These are phyloP conservation scores for Tilletiaria anomala DNA, from an alignment of 1,284 basidiomycete genomes.

Conservation along the genomic window DNA sequence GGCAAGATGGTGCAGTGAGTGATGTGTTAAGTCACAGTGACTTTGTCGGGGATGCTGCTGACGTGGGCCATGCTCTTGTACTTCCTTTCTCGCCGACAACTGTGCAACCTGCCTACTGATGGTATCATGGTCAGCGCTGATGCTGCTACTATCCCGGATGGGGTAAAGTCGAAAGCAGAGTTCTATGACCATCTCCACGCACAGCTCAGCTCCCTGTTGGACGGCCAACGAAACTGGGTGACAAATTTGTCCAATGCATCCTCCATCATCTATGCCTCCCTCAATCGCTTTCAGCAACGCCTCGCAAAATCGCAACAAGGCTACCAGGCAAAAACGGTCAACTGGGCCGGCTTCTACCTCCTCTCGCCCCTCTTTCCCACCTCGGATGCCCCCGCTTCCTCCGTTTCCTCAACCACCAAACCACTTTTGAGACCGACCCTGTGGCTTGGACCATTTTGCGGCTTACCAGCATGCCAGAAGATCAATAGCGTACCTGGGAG, in stretches of 20 bases:
- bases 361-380: constrained; percentile 35
- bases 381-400: constrained; percentile 4
- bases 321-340: constrained; percentile 18
- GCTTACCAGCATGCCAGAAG: constrained; percentile 40
- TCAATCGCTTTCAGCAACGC: constrained; percentile 20
- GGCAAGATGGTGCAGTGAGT: too few relatives aligned
- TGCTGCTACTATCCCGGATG: constrained; percentile 61
- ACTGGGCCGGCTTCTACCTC: constrained; percentile 42
- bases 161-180: constrained; percentile 22
- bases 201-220: constrained; percentile 29
- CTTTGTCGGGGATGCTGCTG: background rate
- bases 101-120: too few relatives aligned
- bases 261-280: constrained; percentile 25
- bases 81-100: background rate
- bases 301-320: background rate
- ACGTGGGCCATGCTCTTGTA: background rate
- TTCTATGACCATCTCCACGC: constrained; percentile 39
- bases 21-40: background rate
- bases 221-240: constrained; percentile 28
- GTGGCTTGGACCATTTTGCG: constrained; percentile 40
- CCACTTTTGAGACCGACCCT: constrained; percentile 31
- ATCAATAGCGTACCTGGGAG: constrained; percentile 30
- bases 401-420: background rate
- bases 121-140: constrained; percentile 23
- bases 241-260: constrained; percentile 32